These are phyloP conservation scores for Delonix regia DNA, from an alignment of 306 rosid species.

Conservation along the genomic window DNA sequence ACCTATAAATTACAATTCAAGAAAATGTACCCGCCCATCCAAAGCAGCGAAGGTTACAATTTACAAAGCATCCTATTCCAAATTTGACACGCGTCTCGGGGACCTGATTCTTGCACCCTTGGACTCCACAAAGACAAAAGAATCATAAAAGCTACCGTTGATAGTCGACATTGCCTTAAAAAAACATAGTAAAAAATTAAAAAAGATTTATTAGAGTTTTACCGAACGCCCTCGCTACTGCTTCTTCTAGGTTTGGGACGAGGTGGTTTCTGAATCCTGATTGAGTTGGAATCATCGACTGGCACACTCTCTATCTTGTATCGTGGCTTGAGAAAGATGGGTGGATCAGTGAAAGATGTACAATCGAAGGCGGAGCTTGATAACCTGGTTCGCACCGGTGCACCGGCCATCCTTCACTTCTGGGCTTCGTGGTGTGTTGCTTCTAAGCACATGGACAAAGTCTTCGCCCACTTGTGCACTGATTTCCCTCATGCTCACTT, in stretches of 20 bases:
- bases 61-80: too few relatives aligned
- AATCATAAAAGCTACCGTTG: not conserved
- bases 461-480: constrained; percentile 75
- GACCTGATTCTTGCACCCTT: too few relatives aligned
- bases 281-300: not conserved
- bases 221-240: not conserved
- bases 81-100: too few relatives aligned
- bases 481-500: constrained; percentile 82
- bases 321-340: constrained; percentile 44
- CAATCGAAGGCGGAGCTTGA: constrained; percentile 75
- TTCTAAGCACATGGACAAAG: constrained; percentile 93
- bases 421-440: constrained; percentile 99
- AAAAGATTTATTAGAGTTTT: too few relatives aligned
- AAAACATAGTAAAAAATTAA: too few relatives aligned
- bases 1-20: too few relatives aligned
- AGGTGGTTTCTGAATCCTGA: not conserved
- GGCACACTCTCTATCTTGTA: not conserved
- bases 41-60: too few relatives aligned
- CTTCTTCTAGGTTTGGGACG: constrained; percentile 1
- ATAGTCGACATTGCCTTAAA: too few relatives aligned
- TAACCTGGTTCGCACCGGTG: constrained; percentile 55
- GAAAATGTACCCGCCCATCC: too few relatives aligned
- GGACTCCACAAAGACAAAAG: too few relatives aligned
- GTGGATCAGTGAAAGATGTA: constrained; percentile 79
- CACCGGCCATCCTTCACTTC: constrained; percentile 72